phyloP scores from a whole-genome alignment of 192 early-diverging fungal genomes.

The Entrophospora sp. region DNA sequence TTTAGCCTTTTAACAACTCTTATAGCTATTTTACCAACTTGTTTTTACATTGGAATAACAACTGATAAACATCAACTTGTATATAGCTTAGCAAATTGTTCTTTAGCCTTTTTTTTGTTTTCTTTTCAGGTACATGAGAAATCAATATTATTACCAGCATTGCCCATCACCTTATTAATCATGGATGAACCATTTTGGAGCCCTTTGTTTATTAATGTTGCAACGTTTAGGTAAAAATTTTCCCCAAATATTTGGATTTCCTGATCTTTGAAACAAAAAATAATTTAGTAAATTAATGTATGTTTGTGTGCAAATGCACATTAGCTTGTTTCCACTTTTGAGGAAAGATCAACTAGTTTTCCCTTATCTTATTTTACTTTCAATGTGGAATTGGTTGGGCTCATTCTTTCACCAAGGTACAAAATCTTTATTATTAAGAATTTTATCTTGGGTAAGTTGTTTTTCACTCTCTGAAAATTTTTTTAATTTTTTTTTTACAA shows the following conservation, averaged over 20 bases:
- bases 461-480: neutral
- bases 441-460: conserved; percentile 25
- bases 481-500: neutral
- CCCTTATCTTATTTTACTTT: conserved; percentile 57
- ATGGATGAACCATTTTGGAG: conserved; percentile 55
- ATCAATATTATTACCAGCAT: conserved; percentile 77
- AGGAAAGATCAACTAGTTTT: conserved; percentile 62
- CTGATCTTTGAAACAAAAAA: no score
- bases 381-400: conserved; percentile 71
- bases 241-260: neutral
- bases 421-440: conserved; percentile 14
- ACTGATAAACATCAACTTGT: conserved; percentile 52
- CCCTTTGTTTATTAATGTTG: conserved; percentile 65
- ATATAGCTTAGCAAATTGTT: conserved; percentile 64
- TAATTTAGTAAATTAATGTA: neutral
- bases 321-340: conserved; percentile 83
- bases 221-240: conserved; percentile 60
- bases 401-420: conserved; percentile 3
- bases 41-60: conserved; percentile 51
- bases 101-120: conserved; percentile 89
- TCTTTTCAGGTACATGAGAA: conserved; percentile 99
- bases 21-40: conserved; percentile 59
- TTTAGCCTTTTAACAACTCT: conserved; percentile 58
- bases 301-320: neutral
- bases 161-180: conserved; percentile 69